Base-by-base conservation (phyloP, 225 moss, liverwort and hornwort genomes). In the Asterella californica region DNA sequence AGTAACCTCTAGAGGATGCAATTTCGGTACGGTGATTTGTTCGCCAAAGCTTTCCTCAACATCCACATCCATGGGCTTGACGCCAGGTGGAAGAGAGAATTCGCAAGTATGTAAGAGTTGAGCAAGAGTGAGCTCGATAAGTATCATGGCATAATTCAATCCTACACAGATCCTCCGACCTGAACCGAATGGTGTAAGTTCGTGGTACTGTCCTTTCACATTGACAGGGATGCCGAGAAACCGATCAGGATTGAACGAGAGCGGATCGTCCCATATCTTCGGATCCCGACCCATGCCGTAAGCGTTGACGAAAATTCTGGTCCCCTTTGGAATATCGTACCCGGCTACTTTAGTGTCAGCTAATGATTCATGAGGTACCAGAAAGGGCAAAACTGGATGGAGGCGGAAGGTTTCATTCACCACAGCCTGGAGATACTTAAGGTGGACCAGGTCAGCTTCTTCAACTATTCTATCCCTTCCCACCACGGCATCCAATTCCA, bases 91-190 rank as follows among this genome's bases (percentile, higher is more conserved):
- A 19, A 72, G 79, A 53, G 15, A 49, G 3, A 70, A 57, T 1
- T 79, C 79, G 46, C 69, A 79, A 2, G 70, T 45, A 57, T 85
- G 85, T 2, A 85, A 2, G 18, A 82, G 60, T 27, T 72, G 78
- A 0, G 85, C 85, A 15, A 85, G 68, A 10, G 48, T 71, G 10
- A 81, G 78, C 36, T 78, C 49, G 53, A 87, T 70, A n/a, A 60
- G 79, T 64, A 77, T 72, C 46, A 76, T 83, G 32, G 84, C 87
- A 7, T 90, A 85, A 2, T 74, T 0, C 84, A 84, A 48, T 24
- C 90, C 91, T 25, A 90, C 83, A 42, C 91, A 91, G 25, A 84
- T 87, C 22, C 91, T 81, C 12, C 91, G 75, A 37, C 90, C 91
- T 9, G 80, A 85, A 9, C 91, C 90, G 50, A 75, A 91, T 0